Percentiles rank a stretch among this genome's conserved stretches.
These are phyloP conservation scores for Brettanomyces nanus DNA, from an alignment of 805 yeast species.

Conservation along the genomic window DNA sequence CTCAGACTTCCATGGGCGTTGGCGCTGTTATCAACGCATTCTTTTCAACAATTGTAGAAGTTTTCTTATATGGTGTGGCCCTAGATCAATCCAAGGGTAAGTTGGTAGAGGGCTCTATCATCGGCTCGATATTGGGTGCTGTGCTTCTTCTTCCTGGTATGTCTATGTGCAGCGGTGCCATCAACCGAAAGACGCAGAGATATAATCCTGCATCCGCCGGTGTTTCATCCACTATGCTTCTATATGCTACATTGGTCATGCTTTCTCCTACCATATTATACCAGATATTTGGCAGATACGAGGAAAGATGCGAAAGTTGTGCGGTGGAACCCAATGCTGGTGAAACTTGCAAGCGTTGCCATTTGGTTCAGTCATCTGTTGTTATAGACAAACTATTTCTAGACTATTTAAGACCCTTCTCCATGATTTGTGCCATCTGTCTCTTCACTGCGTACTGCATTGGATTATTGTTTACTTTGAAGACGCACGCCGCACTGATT, in stretches of 20 bases:
- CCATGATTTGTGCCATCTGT: conserved; percentile 69
- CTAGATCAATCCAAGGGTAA: conserved; percentile 75
- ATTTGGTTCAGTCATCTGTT: conserved; percentile 70
- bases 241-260: conserved; percentile 85
- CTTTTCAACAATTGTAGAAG: conserved; percentile 92
- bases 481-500: conserved; percentile 93
- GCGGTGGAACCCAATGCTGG: conserved; percentile 10
- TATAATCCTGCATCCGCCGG: conserved; percentile 97
- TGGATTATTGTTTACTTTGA: conserved; percentile 86
- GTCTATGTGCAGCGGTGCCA: conserved; percentile 97
- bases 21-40: conserved; percentile 98
- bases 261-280: conserved; percentile 87
- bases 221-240: conserved; percentile 90
- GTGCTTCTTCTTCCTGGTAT: conserved; percentile 86
- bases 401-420: conserved; percentile 70
- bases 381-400: conserved; percentile 60
- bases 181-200: conserved; percentile 84
- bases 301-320: conserved; percentile 62
- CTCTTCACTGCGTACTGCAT: conserved; percentile 78
- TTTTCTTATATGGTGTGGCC: conserved; percentile 88
- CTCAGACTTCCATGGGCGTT: conserved; percentile 97
- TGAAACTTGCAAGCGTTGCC: conserved; percentile 57
- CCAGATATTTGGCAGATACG: conserved; percentile 84
- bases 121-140: conserved; percentile 90
- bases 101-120: conserved; percentile 91